phyloP scores from a whole-genome alignment of 257 asterid species.

The Solanum etuberosum region DNA sequence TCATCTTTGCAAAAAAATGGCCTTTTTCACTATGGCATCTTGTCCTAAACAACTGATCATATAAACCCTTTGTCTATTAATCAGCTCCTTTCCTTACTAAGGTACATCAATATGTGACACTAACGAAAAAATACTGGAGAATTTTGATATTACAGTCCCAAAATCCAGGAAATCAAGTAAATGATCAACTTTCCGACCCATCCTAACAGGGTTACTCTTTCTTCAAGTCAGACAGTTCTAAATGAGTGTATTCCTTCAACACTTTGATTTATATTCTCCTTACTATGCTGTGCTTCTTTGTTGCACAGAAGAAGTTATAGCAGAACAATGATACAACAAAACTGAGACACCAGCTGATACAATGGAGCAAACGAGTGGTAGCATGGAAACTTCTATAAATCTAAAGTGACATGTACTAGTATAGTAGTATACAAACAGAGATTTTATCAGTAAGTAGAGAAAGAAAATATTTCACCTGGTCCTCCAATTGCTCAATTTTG shows the following conservation, averaged over 20 bases:
- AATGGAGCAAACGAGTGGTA: background rate
- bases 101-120: background rate
- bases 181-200: background rate
- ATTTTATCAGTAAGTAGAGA: background rate
- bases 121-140: background rate
- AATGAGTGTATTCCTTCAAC: background rate
- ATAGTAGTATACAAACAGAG: background rate
- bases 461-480: slow-evolving; percentile 25
- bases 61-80: background rate
- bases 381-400: background rate
- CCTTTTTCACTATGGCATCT: background rate
- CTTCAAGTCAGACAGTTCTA: background rate
- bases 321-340: background rate
- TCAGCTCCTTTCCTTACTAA: background rate
- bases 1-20: background rate
- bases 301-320: background rate
- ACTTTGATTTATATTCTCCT: background rate
- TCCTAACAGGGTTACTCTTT: background rate
- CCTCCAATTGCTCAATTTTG: slow-evolving; percentile 36
- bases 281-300: background rate
- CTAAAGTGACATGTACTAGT: background rate
- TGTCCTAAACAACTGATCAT: background rate
- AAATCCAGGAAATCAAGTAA: background rate
- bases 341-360: background rate
- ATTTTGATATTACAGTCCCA: background rate